Conservation (phyloP, 805 yeast genomes). For the Cyberlindnera xylosilytica region DNA sequence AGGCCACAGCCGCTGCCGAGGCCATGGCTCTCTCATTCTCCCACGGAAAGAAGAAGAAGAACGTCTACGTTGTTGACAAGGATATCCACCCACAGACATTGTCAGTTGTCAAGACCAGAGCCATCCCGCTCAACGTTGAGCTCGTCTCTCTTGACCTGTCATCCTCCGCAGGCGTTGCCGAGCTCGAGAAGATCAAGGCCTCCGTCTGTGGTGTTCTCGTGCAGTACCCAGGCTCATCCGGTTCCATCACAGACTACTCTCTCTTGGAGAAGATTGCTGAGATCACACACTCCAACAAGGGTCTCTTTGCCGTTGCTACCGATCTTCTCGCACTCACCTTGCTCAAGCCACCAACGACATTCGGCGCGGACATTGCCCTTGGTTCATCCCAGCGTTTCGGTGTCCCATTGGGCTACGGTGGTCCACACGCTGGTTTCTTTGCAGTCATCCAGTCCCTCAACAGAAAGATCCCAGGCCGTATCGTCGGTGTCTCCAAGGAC, state of each 20-base stretch:
- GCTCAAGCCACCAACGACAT: conserved; percentile 76
- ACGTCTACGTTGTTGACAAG: conserved; percentile 66
- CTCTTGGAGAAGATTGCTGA: conserved; percentile 57
- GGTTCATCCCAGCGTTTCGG: conserved; percentile 96
- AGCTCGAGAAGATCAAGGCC: conserved; percentile 32
- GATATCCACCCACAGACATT: conserved; percentile 84
- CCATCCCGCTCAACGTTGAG: conserved; percentile 67
- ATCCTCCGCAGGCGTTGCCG: conserved; percentile 36
- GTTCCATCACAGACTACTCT: conserved; percentile 50
- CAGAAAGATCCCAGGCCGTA: conserved; percentile 94
- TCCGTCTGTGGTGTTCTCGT: conserved; percentile 76
- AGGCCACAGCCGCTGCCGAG: conserved; percentile 97
- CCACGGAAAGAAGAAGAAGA: conserved; percentile 61
- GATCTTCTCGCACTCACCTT: conserved; percentile 88
- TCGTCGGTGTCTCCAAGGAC: conserved; percentile 91
- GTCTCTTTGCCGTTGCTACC: conserved; percentile 80
- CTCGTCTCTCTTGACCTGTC: conserved; percentile 55
- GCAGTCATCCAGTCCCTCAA: conserved; percentile 78
- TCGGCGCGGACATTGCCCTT: conserved; percentile 89
- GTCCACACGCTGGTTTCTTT: conserved; percentile 98
- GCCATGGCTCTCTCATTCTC: conserved; percentile 86
- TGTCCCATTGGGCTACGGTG: conserved; percentile 97
- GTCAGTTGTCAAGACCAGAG: conserved; percentile 75
- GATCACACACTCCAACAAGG: conserved; percentile 66
- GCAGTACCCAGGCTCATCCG: conserved; percentile 90